Evolutionary conservation across 768 basidiomycete genomes (phyloP), one percentile per base, ranked within the genome.

Genomic region (Lactifluus piperatus): DNA sequence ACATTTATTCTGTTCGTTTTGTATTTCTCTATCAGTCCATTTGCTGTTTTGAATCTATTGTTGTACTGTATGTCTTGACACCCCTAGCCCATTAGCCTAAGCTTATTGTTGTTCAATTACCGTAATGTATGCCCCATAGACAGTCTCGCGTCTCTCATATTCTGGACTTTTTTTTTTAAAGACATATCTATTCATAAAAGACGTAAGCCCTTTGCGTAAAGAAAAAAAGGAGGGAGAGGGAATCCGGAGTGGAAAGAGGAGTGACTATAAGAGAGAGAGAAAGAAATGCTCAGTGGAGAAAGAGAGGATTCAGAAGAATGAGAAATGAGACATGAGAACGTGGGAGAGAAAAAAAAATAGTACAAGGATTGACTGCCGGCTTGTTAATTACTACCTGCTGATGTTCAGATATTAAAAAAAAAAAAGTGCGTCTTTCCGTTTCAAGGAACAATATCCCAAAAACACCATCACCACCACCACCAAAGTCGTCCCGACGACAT

Each of bases 121-220:
- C 45, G 26, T 46, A 46, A 6, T 4, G 39, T 44, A 53, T 4
- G 7, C 11, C 7, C 39, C 10, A 16, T 13, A 20, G 32, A 22
- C 8, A 37, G n/a, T n/a, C 36, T 48, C 13, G 5, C 27, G 5
- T 24, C 7, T 24, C 41, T 50, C 56, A 30, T 22, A 48, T 18
- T 50, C 20, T 41, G n/a, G 29, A 46, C 16, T 27, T 32, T 16
- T 47, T 55, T 18, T 10, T 47, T 55, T 18, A 9, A 39, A 30
- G 16, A 32, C 45, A 43, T 49, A 34, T 60, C 58, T 55, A 60
- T 60, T 60, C 54, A 43, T 55, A 32, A 59, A 27, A 27, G 20
- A 44, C 58, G 43, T 55, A 26, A 50, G 46, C 46, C 48, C 55
- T 43, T 34, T 20, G 8, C 32, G 24, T 22, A 37, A 37, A 36